Evolutionary conservation across 2,329 filamentous ascomycete genomes (phyloP), one percentile per base, ranked within the genome.

Genomic region (Bipolaris cookei): DNA sequence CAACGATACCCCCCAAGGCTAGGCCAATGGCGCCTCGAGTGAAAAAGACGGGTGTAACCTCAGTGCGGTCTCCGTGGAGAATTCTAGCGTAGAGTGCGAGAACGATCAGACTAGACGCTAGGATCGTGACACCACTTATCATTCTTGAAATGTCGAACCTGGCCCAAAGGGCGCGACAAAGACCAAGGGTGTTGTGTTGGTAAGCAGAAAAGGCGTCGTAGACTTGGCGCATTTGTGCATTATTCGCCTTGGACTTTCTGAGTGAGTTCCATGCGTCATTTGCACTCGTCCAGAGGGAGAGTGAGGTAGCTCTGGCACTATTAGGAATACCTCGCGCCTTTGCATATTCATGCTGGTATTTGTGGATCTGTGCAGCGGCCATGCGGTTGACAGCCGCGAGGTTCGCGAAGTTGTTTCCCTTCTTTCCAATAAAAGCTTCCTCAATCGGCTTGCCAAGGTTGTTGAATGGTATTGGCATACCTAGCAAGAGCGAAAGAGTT

Each of bases 401-500:
- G 63, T 91, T 95, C 44, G 86, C 81, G 85, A 89, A 95, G 58
- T 91, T 84, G 32, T 85, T 83, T 28, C 89, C 90, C 20, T 84
- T 82, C 1, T 80, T 77, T 1, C 91, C 90, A 16, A 89, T 83
- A 76, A 99, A 99, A 2, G 92, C 93, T 77, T 99, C 95, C 64
- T 96, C 91, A 60, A 99, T 97, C 0, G 95, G 95, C 6, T 86
- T 88, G 48, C 95, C 95, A 6, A 99, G 84, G 72, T 95, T 99
- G 76, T 98, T 99, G 81, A 92, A 99, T 0, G 95, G 95, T 59
- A 99, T 93, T 0, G 95, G 94, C 59, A 97, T 84, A 7, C 95
- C 95, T 1, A 99, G 82, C 0, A 99, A 83, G 34, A 99, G 82
- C 0, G 94, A 88, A 28, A 99, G 78, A 0, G 95, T 99, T 4